Base-by-base conservation (phyloP, 179 eudicot species). In the Corrigiola litoralis region DNA sequence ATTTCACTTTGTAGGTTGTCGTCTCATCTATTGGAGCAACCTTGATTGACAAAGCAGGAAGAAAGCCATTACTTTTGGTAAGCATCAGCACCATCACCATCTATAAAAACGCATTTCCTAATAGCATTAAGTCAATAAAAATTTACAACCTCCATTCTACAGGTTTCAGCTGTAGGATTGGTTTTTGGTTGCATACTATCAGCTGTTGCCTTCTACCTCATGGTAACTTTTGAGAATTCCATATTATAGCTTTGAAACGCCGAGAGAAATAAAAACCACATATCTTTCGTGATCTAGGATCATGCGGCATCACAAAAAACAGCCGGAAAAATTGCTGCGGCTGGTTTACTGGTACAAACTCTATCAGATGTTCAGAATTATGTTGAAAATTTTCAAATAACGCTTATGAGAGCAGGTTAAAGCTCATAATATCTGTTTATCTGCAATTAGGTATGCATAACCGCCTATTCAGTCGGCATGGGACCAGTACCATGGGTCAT, bases 401-500 rank as follows among this genome's bases (percentile, higher is more conserved):
- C 36, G 16, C 8, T 16, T 6, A 46, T 57, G 23, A 23, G 12
- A 5, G 32, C 21, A 14, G 28, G 2, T 18, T 21, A 41, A 66
- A 32, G 1, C 25, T 24, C 27, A 37, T 40, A 5, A 56, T 5
- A 27, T 24, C n/a, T 33, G 31, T 29, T 36, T 50, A 42, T 44
- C 50, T 53, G 1, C 12, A 62, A 14, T 28, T 41, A 80, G 83
- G 78, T 80, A 38, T 79, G 72, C 66, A 80, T 76, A 70, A 67
- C 87, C 59, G 71, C 85, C 42, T 90, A 84, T 60, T 80, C 95
- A 29, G 76, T 75, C 14, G 97, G 97, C 40, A 80, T 87, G 90
- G 97, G 95, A 72, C 85, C 92, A 27, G 83, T 87, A 70, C 97
- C 92, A 37, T 90, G 95, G 95, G 88, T 90, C 36, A 81, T 90